Conservation (phyloP, 1,139 yeast species). For the Lodderomyces elongisporus region DNA sequence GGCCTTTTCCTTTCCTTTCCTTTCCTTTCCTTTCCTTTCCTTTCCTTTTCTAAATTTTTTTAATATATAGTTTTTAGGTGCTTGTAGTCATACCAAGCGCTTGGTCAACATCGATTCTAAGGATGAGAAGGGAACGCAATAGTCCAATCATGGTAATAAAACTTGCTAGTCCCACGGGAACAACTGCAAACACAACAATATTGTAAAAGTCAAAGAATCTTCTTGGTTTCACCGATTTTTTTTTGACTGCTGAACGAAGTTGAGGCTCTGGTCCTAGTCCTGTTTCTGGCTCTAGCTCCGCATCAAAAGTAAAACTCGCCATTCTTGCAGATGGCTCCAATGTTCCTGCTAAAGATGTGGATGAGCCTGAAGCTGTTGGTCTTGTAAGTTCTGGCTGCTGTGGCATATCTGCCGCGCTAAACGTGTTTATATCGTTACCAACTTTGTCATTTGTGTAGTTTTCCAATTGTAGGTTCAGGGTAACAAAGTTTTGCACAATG, state of each 20-base stretch:
- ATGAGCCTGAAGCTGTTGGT: neutral
- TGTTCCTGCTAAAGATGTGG: no score
- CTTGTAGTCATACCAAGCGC: no score
- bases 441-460: neutral
- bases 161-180: slow-evolving; percentile 93
- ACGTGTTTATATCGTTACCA: neutral
- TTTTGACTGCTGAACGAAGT: neutral
- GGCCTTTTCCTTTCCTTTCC: no score
- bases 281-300: neutral
- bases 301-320: no score
- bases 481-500: slow-evolving; percentile 82
- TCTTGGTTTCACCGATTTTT: slow-evolving; percentile 25
- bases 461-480: slow-evolving; percentile 68
- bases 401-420: neutral
- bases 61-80: no score
- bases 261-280: neutral
- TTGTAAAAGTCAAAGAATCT: slow-evolving; percentile 77
- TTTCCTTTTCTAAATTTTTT: no score
- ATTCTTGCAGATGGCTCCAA: no score
- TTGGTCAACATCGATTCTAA: slow-evolving; percentile 64
- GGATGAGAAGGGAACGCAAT: slow-evolving; percentile 65
- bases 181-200: slow-evolving; percentile 92
- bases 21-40: no score
- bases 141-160: slow-evolving; percentile 87
- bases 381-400: neutral